Evolutionary conservation across 2,329 filamentous ascomycete genomes (phyloP), one percentile per base, ranked within the genome.

Genomic region (Phoma herbarum): DNA sequence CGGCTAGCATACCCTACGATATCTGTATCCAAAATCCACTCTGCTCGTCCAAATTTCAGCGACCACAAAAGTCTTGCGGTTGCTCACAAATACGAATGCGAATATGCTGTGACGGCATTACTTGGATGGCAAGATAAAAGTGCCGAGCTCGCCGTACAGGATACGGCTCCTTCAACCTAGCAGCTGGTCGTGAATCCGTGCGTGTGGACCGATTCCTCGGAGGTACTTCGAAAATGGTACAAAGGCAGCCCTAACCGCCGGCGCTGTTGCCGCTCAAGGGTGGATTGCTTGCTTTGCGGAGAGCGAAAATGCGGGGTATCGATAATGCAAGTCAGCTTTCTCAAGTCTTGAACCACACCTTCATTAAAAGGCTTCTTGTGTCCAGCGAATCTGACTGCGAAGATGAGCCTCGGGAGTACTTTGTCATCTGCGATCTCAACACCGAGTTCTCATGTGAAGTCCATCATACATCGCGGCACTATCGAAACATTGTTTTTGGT

Each of bases 241-340:
- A 50, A 42, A 51, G 39, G 39, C 41, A 59, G 33, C 41, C 50
- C 45, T 47, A 51, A 39, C 45, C 41, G 25, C 39, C 56, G 56
- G 56, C 20, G 45, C 44, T 59, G 46, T 50, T 59, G 33, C 56
- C 45, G 50, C 29, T 53, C 56, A 47, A 16, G 39, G 56, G 50
- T 28, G 22, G 18, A 8, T 23, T 47, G 28, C 33, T 43, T 33
- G 12, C 44, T 59, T 51, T 55, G 52, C 37, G 52, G 57, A 47
- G 52, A 55, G 47, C 28, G n/a, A 48, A 29, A 60, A 52, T 60
- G 57, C 46, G 57, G 57, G 57, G 57, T 60, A 56, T 55, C 47
- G 52, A 52, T 52, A 56, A 31, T 25, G 47, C 46, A 46, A 47
- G 52, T 52, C 57, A 43, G 57, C 42, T 12, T 56, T 52, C 25